Percentiles rank a stretch among this genome's conserved stretches.
phyloP scores from a whole-genome alignment of 768 basidiomycete genomes.

The Boletus eberwhitei region DNA sequence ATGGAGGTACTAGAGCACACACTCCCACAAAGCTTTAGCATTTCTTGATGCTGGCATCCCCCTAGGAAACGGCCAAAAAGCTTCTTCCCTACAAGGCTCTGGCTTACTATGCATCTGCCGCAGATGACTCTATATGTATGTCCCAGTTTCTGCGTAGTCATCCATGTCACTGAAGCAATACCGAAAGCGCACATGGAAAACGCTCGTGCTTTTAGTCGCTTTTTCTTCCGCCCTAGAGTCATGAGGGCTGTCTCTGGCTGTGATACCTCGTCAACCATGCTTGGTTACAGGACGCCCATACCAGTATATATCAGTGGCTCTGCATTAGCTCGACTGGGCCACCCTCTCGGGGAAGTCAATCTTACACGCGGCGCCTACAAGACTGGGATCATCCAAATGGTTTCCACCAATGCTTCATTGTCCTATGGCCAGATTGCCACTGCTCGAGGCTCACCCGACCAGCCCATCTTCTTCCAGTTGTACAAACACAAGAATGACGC shows the following conservation, averaged over 20 bases:
- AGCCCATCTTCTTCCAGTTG: slow-evolving; percentile 77
- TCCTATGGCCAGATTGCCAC: slow-evolving; percentile 61
- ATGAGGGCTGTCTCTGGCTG: slow-evolving; percentile 63
- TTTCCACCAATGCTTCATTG: slow-evolving; percentile 73
- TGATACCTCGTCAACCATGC: slow-evolving; percentile 69
- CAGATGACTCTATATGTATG: slow-evolving; percentile 82
- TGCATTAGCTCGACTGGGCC: slow-evolving; percentile 81
- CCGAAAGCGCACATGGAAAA: slow-evolving; percentile 62
- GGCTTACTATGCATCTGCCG: slow-evolving; percentile 82
- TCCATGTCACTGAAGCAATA: slow-evolving; percentile 12
- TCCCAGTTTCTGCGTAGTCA: slow-evolving; percentile 11
- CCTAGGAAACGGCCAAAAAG: slow-evolving; percentile 65
- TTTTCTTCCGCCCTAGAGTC: slow-evolving; percentile 86
- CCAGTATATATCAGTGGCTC: slow-evolving; percentile 85
- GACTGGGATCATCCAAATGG: slow-evolving; percentile 79
- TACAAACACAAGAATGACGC: slow-evolving; percentile 76
- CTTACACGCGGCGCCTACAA: slow-evolving; percentile 67
- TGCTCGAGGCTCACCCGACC: slow-evolving; percentile 48
- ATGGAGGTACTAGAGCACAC: slow-evolving; percentile 64
- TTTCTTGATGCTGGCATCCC: background rate
- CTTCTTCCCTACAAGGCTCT: slow-evolving; percentile 71
- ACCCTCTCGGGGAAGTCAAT: slow-evolving; percentile 86
- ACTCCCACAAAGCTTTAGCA: background rate
- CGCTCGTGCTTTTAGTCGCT: slow-evolving; percentile 72
- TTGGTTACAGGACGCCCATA: slow-evolving; percentile 66